phyloP scores from a whole-genome alignment of 371 early-diverging fungal genomes.

The Mortierella sp. region DNA sequence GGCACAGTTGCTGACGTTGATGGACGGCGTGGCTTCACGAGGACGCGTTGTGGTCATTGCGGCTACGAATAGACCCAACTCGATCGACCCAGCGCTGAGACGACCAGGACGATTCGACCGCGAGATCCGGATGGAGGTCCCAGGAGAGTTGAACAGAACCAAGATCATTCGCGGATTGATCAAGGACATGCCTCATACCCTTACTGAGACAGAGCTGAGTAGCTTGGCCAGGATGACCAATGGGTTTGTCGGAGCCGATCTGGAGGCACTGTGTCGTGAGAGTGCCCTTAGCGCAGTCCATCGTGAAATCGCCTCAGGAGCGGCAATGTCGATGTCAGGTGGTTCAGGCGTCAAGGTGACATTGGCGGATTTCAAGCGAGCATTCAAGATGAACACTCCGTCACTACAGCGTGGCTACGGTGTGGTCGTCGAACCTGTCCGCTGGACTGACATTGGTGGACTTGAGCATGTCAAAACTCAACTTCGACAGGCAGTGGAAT shows the following conservation, averaged over 20 bases:
- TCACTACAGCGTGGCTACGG: slow-evolving; percentile 75
- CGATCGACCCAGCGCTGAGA: slow-evolving; percentile 97
- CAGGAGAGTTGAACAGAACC: slow-evolving; percentile 72
- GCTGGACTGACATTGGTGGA: slow-evolving; percentile 97
- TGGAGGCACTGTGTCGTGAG: slow-evolving; percentile 92
- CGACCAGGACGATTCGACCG: slow-evolving; percentile 99
- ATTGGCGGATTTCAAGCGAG: slow-evolving; percentile 70
- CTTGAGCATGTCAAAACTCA: slow-evolving; percentile 92
- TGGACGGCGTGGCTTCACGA: slow-evolving; percentile 92
- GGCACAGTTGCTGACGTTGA: slow-evolving; percentile 96
- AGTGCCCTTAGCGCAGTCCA: slow-evolving; percentile 81
- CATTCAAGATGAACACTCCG: slow-evolving; percentile 76
- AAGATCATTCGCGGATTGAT: slow-evolving; percentile 74
- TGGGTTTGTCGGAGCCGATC: slow-evolving; percentile 98
- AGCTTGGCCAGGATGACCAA: slow-evolving; percentile 87
- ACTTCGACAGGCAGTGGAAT: slow-evolving; percentile 95
- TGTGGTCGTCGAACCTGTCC: slow-evolving; percentile 71
- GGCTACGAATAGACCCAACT: slow-evolving; percentile 99
- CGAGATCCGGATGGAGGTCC: slow-evolving; percentile 90
- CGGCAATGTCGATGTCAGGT: neutral
- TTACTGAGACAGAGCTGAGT: slow-evolving; percentile 46
- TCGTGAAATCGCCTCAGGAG: slow-evolving; percentile 57
- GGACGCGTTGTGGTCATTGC: slow-evolving; percentile 90
- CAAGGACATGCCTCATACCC: slow-evolving; percentile 65
- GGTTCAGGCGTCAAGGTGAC: slow-evolving; percentile 43